Evolutionary conservation across 176 grass and related monocot genomes (phyloP).

Genomic region (Eleusine coracana): DNA sequence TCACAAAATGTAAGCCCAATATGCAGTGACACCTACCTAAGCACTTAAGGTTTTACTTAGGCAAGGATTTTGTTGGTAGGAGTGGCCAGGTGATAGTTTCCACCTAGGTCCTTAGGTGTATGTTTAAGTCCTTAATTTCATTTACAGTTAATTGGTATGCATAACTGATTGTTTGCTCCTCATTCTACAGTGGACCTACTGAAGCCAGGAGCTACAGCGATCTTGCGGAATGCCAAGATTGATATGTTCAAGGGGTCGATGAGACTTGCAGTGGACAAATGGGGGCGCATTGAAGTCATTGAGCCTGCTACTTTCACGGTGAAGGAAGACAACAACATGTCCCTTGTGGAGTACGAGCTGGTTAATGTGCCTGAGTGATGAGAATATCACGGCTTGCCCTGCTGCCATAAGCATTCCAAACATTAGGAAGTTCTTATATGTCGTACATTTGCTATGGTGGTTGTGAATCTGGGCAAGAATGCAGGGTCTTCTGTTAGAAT

Average conservation of each 20-base stretch:
- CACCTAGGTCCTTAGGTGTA: neutral
- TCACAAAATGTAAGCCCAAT: neutral
- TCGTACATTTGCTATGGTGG: neutral
- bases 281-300: neutral
- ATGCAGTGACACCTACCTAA: neutral
- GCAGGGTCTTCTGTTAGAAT: neutral
- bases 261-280: constrained; percentile 3
- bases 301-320: neutral
- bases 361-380: neutral
- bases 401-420: neutral
- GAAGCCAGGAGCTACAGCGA: neutral
- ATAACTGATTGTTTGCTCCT: neutral
- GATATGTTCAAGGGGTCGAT: neutral
- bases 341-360: neutral
- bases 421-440: neutral
- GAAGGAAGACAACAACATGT: constrained; percentile 1
- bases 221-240: neutral
- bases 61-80: neutral
- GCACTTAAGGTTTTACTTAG: neutral
- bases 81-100: neutral
- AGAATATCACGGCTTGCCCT: neutral
- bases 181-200: neutral
- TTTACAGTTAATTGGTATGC: neutral
- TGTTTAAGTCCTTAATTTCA: neutral
- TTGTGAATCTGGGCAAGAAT: neutral